Conservation (phyloP, 352 stramenopile genomes). For the Aphanomyces euteiches region DNA sequence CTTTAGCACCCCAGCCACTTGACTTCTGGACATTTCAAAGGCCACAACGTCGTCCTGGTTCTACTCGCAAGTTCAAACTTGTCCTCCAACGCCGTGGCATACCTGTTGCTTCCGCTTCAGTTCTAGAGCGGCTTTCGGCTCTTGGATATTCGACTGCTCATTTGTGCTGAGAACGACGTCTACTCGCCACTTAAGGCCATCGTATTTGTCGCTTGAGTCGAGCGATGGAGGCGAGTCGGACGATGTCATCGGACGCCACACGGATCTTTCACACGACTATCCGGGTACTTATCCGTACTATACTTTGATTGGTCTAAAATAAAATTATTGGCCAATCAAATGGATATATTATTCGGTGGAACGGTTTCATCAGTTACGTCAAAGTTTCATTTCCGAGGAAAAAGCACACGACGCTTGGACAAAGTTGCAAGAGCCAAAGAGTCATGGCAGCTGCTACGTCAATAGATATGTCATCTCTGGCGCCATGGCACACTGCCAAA, state of each 20-base stretch:
- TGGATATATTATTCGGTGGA: no score
- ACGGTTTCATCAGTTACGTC: no score
- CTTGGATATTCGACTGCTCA: constrained; percentile 5
- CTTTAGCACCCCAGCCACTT: neutral
- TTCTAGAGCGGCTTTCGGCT: constrained; percentile 2
- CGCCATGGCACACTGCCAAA: neutral
- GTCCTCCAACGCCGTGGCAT: neutral
- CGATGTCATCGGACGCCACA: no score
- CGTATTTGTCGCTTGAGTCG: neutral
- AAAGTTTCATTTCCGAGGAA: neutral
- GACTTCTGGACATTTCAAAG: neutral
- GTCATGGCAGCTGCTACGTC: neutral
- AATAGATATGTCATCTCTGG: neutral
- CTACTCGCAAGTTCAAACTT: neutral
- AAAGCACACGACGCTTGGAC: neutral
- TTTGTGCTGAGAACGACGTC: constrained; percentile 12
- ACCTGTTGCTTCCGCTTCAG: neutral
- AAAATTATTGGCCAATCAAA: no score
- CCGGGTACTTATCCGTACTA: no score
- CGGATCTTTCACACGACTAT: no score
- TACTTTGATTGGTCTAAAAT: no score
- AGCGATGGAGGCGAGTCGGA: no score
- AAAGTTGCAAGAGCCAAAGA: neutral
- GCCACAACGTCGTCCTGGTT: neutral
- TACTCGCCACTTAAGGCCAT: constrained; percentile 12